Evolutionary conservation across 2,329 filamentous ascomycete genomes (phyloP), one percentile per base, ranked within the genome.

Genomic region (Aspergillus sp.): DNA sequence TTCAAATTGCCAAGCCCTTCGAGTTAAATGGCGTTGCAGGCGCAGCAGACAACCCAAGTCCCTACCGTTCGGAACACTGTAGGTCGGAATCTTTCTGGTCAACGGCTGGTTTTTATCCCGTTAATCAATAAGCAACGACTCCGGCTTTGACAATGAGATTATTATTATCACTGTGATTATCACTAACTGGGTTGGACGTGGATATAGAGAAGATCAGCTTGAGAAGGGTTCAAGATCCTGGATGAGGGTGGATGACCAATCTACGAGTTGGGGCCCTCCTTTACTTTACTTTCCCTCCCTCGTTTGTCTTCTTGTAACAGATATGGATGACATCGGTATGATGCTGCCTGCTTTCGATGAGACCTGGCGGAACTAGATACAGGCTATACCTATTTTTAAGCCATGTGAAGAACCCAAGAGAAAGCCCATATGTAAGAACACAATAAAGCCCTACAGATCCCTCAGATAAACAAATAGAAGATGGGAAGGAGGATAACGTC

Each of bases 1-100:
- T 59, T 52, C 61, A 42, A 56, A 59, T 53, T 52, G 61, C 61
- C 61, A 65, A 64, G 62, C 53, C 53, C 52, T 57, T 39, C 57
- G 56, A 59, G 39, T 54, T 53, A 58, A 58, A 54, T 60, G 58
- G 52, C 55, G 29, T 57, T 55, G 49, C 56, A 58, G 58, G 50
- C 54, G 58, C 58, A 53, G 58, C 58, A 53, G 54, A 50, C 45
- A 36, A 47, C 49, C 32, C 18, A 47, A 47, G 22, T 29, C 7
- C 7, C 26, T n/a, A 42, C 36, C 12, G 14, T 39, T 39, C 36
- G 36, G 12, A 16, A 7, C 36, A 6, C 36, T 39, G 36, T 39
- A 39, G 36, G 1, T 42, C 36, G 36, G 36, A 42, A 7, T 42
- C 36, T 42, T 14, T 42, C 14, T 42, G 16, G 14, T n/a, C 16